phyloP scores from a whole-genome alignment of 1,284 basidiomycete genomes.

The Moesziomyces antarcticus region DNA sequence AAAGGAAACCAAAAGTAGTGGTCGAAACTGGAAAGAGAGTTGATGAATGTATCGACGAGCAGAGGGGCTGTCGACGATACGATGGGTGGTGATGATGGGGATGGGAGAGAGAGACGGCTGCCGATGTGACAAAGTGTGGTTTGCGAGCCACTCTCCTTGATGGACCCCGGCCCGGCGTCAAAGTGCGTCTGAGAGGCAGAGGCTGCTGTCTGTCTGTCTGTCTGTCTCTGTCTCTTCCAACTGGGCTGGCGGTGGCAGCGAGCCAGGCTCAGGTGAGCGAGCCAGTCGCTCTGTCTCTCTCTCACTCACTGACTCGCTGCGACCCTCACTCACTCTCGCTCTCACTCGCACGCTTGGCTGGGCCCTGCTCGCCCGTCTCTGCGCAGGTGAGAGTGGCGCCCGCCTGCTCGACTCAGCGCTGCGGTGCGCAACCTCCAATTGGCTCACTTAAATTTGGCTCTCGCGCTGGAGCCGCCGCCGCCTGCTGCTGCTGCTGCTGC shows the following conservation, averaged over 20 bases:
- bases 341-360: neutral
- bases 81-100: neutral
- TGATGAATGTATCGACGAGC: neutral
- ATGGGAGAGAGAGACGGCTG: neutral
- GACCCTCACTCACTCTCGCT: neutral
- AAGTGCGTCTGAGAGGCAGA: constrained; percentile 3
- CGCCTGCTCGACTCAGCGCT: neutral
- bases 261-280: constrained; percentile 7
- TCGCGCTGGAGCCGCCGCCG: too few species aligned
- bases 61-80: constrained; percentile 7
- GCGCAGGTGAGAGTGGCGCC: too few species aligned
- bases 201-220: constrained; percentile 10
- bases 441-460: neutral
- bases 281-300: constrained; percentile 1
- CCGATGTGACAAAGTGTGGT: constrained; percentile 1
- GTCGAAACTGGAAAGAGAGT: neutral
- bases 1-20: neutral
- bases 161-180: constrained; percentile 22
- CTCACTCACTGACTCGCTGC: neutral
- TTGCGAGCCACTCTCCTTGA: constrained; percentile 1
- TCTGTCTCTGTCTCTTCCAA: neutral
- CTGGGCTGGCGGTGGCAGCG: constrained; percentile 16
- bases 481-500: too few species aligned
- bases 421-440: neutral
- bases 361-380: too few species aligned